A percentile compares a stretch with the other conserved stretches of the same genome.
These are phyloP conservation scores for Candolleomyces eurysporus DNA, from an alignment of 768 basidiomycete species.

Conservation along the genomic window DNA sequence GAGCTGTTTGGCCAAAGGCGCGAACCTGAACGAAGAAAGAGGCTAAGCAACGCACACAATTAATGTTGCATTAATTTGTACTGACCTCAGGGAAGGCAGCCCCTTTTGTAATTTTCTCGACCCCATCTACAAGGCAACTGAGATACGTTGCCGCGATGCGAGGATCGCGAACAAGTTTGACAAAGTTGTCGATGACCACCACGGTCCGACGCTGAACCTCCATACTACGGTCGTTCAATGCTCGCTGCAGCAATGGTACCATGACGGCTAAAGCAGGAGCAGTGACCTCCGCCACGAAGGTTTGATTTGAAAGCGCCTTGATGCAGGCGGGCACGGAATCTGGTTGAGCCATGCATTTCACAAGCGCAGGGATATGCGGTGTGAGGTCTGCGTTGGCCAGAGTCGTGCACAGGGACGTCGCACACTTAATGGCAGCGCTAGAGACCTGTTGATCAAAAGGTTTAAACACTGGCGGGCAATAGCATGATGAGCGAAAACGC, in stretches of 20 bases:
- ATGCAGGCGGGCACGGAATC: constrained; percentile 87
- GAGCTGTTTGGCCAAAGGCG: constrained; percentile 85
- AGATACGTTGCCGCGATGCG: constrained; percentile 87
- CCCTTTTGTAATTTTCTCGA: constrained; percentile 82
- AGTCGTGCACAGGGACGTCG: constrained; percentile 83
- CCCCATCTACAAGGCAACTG: constrained; percentile 83
- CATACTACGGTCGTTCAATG: constrained; percentile 93
- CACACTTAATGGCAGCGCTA: constrained; percentile 82
- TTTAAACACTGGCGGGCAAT: background rate
- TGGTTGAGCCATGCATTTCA: constrained; percentile 93
- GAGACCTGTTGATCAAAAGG: constrained; percentile 60
- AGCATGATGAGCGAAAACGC: constrained; percentile 16
- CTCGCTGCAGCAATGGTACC: constrained; percentile 86
- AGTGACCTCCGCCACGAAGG: constrained; percentile 96
- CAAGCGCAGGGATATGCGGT: constrained; percentile 84
- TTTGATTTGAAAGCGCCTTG: constrained; percentile 92
- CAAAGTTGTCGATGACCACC: constrained; percentile 92
- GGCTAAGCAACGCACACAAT: background rate
- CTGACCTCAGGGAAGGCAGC: constrained; percentile 94
- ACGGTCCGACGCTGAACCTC: constrained; percentile 94
- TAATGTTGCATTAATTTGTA: constrained; percentile 3
- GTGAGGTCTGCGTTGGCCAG: constrained; percentile 91
- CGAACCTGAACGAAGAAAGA: constrained; percentile 55
- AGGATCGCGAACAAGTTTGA: constrained; percentile 94
- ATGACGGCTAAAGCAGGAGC: constrained; percentile 95